Percentiles rank a stretch among this genome's conserved stretches.
These are phyloP conservation scores for Somion occarium DNA, from an alignment of 1,284 basidiomycete species.

Conservation along the genomic window DNA sequence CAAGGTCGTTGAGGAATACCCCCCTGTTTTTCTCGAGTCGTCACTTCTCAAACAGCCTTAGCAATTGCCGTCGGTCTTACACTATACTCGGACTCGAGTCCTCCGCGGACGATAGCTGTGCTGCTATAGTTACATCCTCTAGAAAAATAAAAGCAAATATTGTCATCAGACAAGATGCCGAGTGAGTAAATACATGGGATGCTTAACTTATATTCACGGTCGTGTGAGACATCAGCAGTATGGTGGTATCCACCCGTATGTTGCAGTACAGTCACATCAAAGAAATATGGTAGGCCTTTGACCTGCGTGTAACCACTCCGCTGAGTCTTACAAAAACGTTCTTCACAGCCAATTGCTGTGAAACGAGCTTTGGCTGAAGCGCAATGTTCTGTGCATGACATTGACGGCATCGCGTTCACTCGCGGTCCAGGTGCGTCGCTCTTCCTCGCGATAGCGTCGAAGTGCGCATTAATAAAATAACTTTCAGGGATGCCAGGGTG, in stretches of 20 bases:
- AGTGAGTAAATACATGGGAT: constrained; percentile 34
- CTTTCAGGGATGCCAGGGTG: constrained; percentile 71
- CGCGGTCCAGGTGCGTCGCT: constrained; percentile 70
- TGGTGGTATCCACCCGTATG: constrained; percentile 83
- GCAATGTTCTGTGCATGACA: constrained; percentile 47
- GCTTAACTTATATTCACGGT: background rate
- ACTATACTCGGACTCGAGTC: constrained; percentile 80
- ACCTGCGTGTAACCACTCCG: no score
- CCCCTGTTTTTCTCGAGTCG: no score
- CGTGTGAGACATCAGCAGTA: constrained; percentile 52
- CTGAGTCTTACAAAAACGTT: no score
- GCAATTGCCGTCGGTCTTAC: constrained; percentile 26
- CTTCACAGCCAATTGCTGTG: constrained; percentile 67
- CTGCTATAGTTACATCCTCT: constrained; percentile 70
- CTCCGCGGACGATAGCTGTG: constrained; percentile 89
- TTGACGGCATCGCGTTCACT: constrained; percentile 89
- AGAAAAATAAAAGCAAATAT: constrained; percentile 75
- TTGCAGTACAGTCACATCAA: constrained; percentile 73
- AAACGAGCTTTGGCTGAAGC: constrained; percentile 64
- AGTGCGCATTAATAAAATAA: background rate
- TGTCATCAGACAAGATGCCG: constrained; percentile 71
- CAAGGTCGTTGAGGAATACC: no score
- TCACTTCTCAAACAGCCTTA: no score
- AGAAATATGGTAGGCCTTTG: constrained; percentile 71
- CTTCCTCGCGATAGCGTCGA: background rate